phyloP scores from a whole-genome alignment of 2,329 filamentous ascomycete species.

The Parafenestella ontariensis region DNA sequence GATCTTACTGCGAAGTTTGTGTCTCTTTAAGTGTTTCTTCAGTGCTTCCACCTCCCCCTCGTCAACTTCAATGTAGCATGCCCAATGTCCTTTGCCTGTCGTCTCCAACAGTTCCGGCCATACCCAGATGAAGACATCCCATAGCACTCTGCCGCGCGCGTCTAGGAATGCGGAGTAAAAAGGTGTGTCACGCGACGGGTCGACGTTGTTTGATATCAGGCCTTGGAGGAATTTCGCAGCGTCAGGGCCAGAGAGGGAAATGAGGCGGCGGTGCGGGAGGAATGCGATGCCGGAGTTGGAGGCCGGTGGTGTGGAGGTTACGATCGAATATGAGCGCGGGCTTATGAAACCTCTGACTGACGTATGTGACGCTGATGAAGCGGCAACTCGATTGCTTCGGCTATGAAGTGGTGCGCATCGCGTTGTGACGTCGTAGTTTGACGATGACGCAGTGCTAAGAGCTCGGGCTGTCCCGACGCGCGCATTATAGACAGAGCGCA shows the following conservation, averaged over 20 bases:
- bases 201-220: constrained; percentile 77
- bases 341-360: not conserved
- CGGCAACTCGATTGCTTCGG: not conserved
- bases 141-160: constrained; percentile 78
- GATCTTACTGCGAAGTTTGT: constrained; percentile 85
- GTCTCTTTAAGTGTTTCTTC: constrained; percentile 77
- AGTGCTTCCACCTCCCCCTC: constrained; percentile 67
- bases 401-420: constrained; percentile 38
- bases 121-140: constrained; percentile 87
- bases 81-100: constrained; percentile 46
- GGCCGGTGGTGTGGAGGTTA: constrained; percentile 24
- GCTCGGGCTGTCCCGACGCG: constrained; percentile 9
- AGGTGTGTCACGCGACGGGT: constrained; percentile 51
- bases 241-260: constrained; percentile 80
- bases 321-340: constrained; percentile 8
- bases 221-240: constrained; percentile 87
- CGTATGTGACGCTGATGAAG: not conserved
- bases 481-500: constrained; percentile 5
- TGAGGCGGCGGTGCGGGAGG: constrained; percentile 77
- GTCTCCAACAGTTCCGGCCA: constrained; percentile 27
- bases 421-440: not conserved
- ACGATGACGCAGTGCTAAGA: constrained; percentile 17
- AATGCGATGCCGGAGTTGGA: constrained; percentile 57
- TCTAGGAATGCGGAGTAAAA: constrained; percentile 84
- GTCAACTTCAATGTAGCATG: constrained; percentile 85